Evolutionary conservation across 257 asterid genomes (phyloP), one percentile per base, ranked within the genome.

Genomic region (Rehmannia glutinosa): DNA sequence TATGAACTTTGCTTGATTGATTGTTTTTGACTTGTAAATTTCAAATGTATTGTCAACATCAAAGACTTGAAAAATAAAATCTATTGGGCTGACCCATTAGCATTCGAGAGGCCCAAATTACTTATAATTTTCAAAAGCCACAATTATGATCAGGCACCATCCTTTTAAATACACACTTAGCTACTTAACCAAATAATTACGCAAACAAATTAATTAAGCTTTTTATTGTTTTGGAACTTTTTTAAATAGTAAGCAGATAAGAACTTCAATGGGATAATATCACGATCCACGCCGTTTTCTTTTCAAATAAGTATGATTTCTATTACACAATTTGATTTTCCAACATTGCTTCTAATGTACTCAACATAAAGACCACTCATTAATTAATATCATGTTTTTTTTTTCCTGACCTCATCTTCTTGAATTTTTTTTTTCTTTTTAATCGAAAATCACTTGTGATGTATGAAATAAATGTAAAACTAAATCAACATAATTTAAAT

Each of bases 291-390:
- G 57, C 69, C 58, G 57, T 32, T 57, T 56, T 12, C 38, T 42
- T 41, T 68, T 13, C 57, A 28, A 61, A 23, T 7, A 25, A 28
- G 24, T 15, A 24, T 43, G 50, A 21, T 32, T 56, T 17, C 13
- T 5, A 24, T 33, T 42, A 39, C 23, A 8, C 42, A 19, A 17
- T 8, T 56, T 23, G 7, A 4, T 19, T 16, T 58, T 12, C 49
- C 52, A 51, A 63, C 68, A 46, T 78, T 70, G 68, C 84, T 80
- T 78, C 77, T 52, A 56, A 72, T 64, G 52, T 25, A 80, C 82
- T 77, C 85, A 70, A 66, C 59, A 63, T 57, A 71, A 72, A 56
- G 61, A 56, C 51, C 8, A n/a, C n/a, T n/a, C n/a, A n/a, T n/a
- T n/a, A n/a, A n/a, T n/a, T n/a, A n/a, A n/a, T n/a, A n/a, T n/a